These are phyloP conservation scores for Reutealis trisperma DNA, from an alignment of 345 rosid genomes.

Conservation along the genomic window DNA sequence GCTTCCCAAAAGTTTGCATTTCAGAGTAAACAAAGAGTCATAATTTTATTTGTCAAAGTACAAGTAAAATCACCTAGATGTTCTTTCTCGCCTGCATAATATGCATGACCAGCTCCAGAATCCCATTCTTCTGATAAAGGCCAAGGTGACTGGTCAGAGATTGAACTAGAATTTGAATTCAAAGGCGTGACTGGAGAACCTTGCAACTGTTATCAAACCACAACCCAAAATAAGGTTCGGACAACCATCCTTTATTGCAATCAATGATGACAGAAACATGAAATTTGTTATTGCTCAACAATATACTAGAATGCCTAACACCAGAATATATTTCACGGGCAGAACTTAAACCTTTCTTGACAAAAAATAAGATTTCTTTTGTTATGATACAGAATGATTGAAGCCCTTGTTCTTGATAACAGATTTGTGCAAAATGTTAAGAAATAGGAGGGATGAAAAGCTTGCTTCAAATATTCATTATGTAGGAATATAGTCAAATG, in stretches of 20 bases:
- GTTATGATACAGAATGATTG: neutral
- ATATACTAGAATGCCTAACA: neutral
- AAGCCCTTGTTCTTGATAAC: neutral
- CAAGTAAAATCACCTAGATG: conserved; percentile 28
- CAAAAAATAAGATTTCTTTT: neutral
- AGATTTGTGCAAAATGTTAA: neutral
- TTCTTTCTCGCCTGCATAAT: conserved; percentile 38
- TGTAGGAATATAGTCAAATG: neutral
- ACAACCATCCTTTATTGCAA: neutral
- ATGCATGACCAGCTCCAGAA: conserved; percentile 48
- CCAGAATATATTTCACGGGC: neutral
- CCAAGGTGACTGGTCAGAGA: conserved; percentile 59
- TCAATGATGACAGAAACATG: neutral
- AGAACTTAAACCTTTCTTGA: neutral
- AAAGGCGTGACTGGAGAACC: conserved; percentile 72
- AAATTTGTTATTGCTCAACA: neutral
- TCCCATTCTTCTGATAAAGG: conserved; percentile 60
- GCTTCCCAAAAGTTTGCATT: conserved; percentile 5
- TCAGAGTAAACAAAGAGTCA: neutral
- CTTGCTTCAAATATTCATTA: neutral
- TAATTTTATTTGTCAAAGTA: conserved; percentile 18
- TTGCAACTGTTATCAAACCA: conserved; percentile 48
- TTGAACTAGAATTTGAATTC: conserved; percentile 82
- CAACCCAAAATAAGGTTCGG: conserved; percentile 11
- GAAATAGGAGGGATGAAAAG: neutral